These are phyloP conservation scores for Cystobasidiaceae sp. DNA, from an alignment of 1,284 basidiomycete species.

Conservation along the genomic window DNA sequence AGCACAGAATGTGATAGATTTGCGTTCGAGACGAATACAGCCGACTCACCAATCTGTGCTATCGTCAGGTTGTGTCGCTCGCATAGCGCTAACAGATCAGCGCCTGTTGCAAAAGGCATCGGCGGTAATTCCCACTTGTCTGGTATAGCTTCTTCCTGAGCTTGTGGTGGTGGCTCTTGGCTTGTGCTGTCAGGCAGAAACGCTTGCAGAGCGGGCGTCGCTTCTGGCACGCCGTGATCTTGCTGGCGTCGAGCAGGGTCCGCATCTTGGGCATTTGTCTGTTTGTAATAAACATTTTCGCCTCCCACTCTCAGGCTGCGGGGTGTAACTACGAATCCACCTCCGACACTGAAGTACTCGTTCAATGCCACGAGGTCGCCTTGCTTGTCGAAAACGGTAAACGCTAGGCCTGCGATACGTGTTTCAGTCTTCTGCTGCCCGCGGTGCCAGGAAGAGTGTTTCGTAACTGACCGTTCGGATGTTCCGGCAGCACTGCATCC, in stretches of 20 bases:
- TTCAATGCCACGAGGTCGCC: constrained; percentile 89
- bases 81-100: constrained; percentile 68
- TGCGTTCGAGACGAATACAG: too few relatives aligned
- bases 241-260: constrained; percentile 72
- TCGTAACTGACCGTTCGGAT: constrained; percentile 49
- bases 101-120: constrained; percentile 76
- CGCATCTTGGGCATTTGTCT: constrained; percentile 77
- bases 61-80: constrained; percentile 86
- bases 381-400: constrained; percentile 72
- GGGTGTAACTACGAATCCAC: constrained; percentile 26
- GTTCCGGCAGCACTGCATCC: constrained; percentile 53
- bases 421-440: constrained; percentile 50
- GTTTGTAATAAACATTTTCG: constrained; percentile 93
- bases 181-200: neutral
- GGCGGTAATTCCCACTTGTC: constrained; percentile 54
- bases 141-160: neutral
- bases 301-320: constrained; percentile 55
- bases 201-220: neutral
- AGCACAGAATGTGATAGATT: too few relatives aligned
- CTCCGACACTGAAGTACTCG: constrained; percentile 63
- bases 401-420: constrained; percentile 66
- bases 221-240: constrained; percentile 54
- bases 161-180: neutral
- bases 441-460: too few relatives aligned
- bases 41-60: constrained; percentile 61